phyloP scores from a whole-genome alignment of 805 yeast genomes.

The Candida parachauliodes region DNA sequence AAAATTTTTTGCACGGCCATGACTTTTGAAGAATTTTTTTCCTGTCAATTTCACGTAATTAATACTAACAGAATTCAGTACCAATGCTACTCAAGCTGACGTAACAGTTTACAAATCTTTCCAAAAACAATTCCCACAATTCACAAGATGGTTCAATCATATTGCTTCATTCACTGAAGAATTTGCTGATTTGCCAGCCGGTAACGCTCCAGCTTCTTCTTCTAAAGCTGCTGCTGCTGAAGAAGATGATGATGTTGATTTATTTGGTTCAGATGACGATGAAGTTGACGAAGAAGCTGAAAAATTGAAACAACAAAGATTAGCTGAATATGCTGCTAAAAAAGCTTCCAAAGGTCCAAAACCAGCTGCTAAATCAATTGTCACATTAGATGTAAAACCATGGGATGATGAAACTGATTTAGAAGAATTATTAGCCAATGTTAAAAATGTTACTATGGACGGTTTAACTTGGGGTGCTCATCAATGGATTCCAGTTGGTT shows the following conservation, averaged over 20 bases:
- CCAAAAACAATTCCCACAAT: slow-evolving; percentile 88
- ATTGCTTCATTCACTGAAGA: slow-evolving; percentile 89
- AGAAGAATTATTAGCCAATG: slow-evolving; percentile 82
- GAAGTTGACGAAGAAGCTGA: slow-evolving; percentile 97
- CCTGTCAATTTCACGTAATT: neutral
- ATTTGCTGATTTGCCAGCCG: slow-evolving; percentile 80
- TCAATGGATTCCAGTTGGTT: slow-evolving; percentile 96
- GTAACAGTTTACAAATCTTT: slow-evolving; percentile 91
- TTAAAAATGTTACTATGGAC: slow-evolving; percentile 79
- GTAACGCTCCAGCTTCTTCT: slow-evolving; percentile 53
- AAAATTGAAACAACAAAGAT: slow-evolving; percentile 94
- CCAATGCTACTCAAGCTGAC: slow-evolving; percentile 93
- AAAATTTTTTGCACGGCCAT: neutral
- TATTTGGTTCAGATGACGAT: slow-evolving; percentile 91
- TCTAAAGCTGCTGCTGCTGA: slow-evolving; percentile 61
- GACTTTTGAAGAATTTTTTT: no score
- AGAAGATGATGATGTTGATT: slow-evolving; percentile 89
- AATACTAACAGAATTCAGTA: slow-evolving; percentile 40
- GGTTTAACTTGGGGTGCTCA: slow-evolving; percentile 99
- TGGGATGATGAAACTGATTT: slow-evolving; percentile 99
- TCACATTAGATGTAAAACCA: slow-evolving; percentile 97
- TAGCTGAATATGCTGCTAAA: slow-evolving; percentile 96
- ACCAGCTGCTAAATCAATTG: slow-evolving; percentile 97
- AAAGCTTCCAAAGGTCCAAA: slow-evolving; percentile 96
- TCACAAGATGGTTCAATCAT: slow-evolving; percentile 98